Evolutionary conservation across 1,139 yeast genomes (phyloP).

Genomic region (Debaryomyces subglobosus): DNA sequence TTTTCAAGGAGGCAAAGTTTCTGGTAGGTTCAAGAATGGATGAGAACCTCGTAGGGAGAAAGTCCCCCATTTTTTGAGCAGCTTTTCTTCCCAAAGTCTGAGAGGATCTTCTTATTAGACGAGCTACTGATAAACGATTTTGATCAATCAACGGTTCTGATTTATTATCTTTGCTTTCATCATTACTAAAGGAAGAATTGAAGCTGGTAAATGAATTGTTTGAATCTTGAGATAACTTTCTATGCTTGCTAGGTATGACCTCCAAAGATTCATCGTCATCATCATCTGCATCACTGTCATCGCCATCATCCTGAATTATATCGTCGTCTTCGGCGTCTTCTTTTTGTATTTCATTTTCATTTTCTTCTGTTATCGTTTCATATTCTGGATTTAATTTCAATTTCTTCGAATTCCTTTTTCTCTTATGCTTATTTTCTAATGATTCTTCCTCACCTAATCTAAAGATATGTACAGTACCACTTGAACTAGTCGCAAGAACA

Average conservation of each 20-base stretch:
- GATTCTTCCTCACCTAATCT: conserved; percentile 66
- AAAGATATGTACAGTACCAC: conserved; percentile 92
- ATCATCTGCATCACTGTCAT: conserved; percentile 33
- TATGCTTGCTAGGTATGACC: conserved; percentile 31
- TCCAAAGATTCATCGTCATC: conserved; percentile 32
- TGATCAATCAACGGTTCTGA: conserved; percentile 71
- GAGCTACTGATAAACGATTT: conserved; percentile 69
- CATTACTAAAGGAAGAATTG: conserved; percentile 33
- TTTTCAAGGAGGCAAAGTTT: conserved; percentile 90
- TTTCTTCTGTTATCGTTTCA: conserved; percentile 38
- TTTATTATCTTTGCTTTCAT: conserved; percentile 28
- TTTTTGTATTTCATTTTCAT: conserved; percentile 23
- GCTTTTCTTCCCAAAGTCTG: conserved; percentile 71
- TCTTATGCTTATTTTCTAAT: conserved; percentile 43
- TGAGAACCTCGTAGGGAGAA: conserved; percentile 79
- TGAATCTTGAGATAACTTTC: conserved; percentile 46
- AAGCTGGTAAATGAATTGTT: conserved; percentile 42
- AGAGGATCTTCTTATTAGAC: conserved; percentile 62
- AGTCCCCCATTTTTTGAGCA: conserved; percentile 87
- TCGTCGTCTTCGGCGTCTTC: conserved; percentile 41
- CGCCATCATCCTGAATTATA: conserved; percentile 25
- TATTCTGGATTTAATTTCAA: conserved; percentile 19
- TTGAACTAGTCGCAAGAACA: conserved; percentile 84
- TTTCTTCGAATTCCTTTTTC: conserved; percentile 27
- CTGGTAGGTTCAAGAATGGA: conserved; percentile 90